phyloP scores from a whole-genome alignment of 1,139 yeast species.

The Magnusiomyces ingens region DNA sequence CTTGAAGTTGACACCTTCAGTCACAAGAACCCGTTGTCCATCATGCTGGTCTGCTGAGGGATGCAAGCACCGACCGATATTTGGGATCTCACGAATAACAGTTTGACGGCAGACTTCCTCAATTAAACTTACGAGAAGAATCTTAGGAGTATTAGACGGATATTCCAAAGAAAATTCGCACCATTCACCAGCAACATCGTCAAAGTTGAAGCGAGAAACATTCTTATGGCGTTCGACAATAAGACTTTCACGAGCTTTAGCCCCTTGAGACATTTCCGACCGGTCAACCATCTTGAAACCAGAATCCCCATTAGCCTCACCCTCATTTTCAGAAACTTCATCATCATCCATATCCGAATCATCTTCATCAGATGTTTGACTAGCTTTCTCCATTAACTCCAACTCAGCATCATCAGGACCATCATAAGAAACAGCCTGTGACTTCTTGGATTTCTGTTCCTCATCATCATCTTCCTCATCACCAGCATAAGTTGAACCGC shows the following conservation, averaged over 20 bases:
- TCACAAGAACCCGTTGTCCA: constrained; percentile 63
- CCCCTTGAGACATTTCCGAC: constrained; percentile 27
- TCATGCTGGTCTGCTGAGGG: constrained; percentile 58
- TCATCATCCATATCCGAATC: constrained; percentile 37
- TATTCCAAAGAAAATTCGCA: constrained; percentile 83
- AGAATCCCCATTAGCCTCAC: constrained; percentile 26
- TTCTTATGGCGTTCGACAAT: constrained; percentile 67
- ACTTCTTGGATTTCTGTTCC: constrained; percentile 51
- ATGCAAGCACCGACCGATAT: constrained; percentile 87
- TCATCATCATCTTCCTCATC: constrained; percentile 49
- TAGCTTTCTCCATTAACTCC: constrained; percentile 75
- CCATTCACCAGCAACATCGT: constrained; percentile 85
- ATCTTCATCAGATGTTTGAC: constrained; percentile 36
- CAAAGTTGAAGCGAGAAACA: constrained; percentile 78
- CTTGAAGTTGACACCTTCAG: constrained; percentile 96
- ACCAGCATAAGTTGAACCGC: not conserved
- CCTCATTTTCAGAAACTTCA: constrained; percentile 28
- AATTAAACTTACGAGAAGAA: constrained; percentile 93
- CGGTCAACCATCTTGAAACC: not conserved
- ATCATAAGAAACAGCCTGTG: constrained; percentile 87
- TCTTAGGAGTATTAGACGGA: constrained; percentile 81
- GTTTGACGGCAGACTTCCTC: constrained; percentile 87
- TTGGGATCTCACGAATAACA: constrained; percentile 88
- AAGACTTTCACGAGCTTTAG: constrained; percentile 79
- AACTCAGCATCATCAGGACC: constrained; percentile 92